Evolutionary conservation across 805 yeast species (phyloP).

Genomic region (Wickerhamomyces hampshirensis): DNA sequence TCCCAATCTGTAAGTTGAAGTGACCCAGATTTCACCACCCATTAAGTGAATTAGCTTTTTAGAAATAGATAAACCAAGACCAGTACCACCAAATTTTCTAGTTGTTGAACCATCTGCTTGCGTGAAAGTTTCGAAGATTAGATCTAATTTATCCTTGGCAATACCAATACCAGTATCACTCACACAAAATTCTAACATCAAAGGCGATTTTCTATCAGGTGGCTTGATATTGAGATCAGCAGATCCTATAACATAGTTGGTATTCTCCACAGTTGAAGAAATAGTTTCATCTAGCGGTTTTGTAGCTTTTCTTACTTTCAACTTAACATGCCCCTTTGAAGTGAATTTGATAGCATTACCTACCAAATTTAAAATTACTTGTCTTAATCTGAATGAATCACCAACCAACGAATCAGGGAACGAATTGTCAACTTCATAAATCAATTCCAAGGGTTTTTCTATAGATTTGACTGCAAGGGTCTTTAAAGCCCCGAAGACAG

Average conservation of each 20-base stretch:
- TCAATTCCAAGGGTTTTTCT: slow-evolving; percentile 75
- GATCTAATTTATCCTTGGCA: slow-evolving; percentile 75
- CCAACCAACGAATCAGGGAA: slow-evolving; percentile 87
- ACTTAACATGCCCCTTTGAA: slow-evolving; percentile 73
- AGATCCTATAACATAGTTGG: slow-evolving; percentile 25
- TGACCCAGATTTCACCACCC: slow-evolving; percentile 95
- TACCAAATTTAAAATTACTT: slow-evolving; percentile 78
- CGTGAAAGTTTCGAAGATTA: slow-evolving; percentile 85
- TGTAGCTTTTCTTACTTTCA: slow-evolving; percentile 57
- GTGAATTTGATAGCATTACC: slow-evolving; percentile 92
- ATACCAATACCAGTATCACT: slow-evolving; percentile 91
- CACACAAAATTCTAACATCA: slow-evolving; percentile 74
- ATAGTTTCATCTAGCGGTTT: slow-evolving; percentile 21
- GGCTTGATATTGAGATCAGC: slow-evolving; percentile 14
- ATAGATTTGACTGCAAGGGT: slow-evolving; percentile 87
- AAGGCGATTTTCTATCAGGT: slow-evolving; percentile 21
- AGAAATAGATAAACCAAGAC: slow-evolving; percentile 82
- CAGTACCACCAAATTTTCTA: slow-evolving; percentile 90
- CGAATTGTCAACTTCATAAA: slow-evolving; percentile 77
- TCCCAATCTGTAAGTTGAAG: slow-evolving; percentile 77
- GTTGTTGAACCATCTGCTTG: slow-evolving; percentile 95
- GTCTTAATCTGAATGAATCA: slow-evolving; percentile 83
- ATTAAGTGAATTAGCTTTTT: slow-evolving; percentile 81
- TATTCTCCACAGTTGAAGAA: slow-evolving; percentile 23
- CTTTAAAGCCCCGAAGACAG: slow-evolving; percentile 86